Conservation (phyloP, 805 yeast genomes). For the Novakomyces olei region DNA sequence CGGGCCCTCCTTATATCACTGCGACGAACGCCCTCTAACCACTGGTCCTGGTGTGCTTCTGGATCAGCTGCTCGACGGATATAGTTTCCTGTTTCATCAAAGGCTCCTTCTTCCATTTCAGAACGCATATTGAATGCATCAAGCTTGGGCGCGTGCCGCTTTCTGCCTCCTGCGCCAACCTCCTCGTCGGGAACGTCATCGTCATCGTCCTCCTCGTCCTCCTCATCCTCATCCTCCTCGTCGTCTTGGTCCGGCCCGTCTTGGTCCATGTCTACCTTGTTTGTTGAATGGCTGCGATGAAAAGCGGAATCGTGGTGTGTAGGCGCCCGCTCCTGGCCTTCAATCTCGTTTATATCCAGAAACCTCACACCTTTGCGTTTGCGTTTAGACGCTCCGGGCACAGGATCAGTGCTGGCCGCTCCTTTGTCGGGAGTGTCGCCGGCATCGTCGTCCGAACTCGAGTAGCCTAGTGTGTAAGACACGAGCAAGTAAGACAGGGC, state of each 20-base stretch:
- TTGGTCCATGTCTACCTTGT: slow-evolving; percentile 11
- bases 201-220: slow-evolving; percentile 8
- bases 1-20: slow-evolving; percentile 20
- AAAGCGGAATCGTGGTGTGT: too few relatives aligned
- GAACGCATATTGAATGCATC: slow-evolving; percentile 41
- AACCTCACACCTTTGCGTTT: too few relatives aligned
- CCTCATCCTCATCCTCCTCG: slow-evolving; percentile 10
- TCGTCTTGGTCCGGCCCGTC: slow-evolving; percentile 10
- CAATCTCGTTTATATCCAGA: slow-evolving; percentile 21
- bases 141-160: slow-evolving; percentile 20
- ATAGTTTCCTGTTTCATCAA: slow-evolving; percentile 41
- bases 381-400: too few relatives aligned
- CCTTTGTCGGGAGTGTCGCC: slow-evolving; percentile 1
- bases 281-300: too few relatives aligned
- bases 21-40: slow-evolving; percentile 19
- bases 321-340: slow-evolving; percentile 11
- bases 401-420: too few relatives aligned
- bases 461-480: too few relatives aligned
- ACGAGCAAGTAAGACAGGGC: too few relatives aligned
- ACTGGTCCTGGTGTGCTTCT: slow-evolving; percentile 18
- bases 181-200: slow-evolving; percentile 8
- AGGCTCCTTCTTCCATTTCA: slow-evolving; percentile 36
- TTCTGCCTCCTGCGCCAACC: slow-evolving; percentile 7
- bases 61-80: slow-evolving; percentile 20
- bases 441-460: too few relatives aligned